Evolutionary conservation across 805 yeast genomes (phyloP).

Genomic region (Grigorovia transvaalensis): DNA sequence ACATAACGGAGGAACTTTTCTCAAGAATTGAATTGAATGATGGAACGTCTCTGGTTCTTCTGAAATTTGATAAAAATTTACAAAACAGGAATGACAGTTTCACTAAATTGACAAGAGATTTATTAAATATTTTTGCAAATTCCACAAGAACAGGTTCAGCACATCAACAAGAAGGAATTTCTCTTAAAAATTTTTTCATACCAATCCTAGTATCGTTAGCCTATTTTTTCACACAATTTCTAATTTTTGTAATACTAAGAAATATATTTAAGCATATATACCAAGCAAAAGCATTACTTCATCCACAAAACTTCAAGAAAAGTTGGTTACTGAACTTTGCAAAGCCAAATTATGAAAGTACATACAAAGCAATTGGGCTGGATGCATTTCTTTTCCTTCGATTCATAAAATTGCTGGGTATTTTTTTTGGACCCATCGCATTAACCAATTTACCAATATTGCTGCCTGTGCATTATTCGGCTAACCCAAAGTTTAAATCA

Average conservation of each 20-base stretch:
- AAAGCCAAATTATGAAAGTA: slow-evolving; percentile 32
- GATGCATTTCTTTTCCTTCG: slow-evolving; percentile 70
- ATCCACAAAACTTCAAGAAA: neutral
- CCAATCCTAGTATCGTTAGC: slow-evolving; percentile 45
- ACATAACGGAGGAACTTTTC: slow-evolving; percentile 7
- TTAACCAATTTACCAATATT: slow-evolving; percentile 47
- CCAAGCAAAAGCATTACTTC: slow-evolving; percentile 36
- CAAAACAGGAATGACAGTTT: slow-evolving; percentile 1
- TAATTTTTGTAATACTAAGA: slow-evolving; percentile 32
- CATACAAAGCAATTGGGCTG: slow-evolving; percentile 38
- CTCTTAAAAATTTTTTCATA: slow-evolving; percentile 44
- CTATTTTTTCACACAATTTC: slow-evolving; percentile 44
- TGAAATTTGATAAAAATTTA: slow-evolving; percentile 6
- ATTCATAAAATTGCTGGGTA: slow-evolving; percentile 41
- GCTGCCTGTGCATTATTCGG: slow-evolving; percentile 47
- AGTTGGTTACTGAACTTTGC: slow-evolving; percentile 18
- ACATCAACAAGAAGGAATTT: slow-evolving; percentile 47
- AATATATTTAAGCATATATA: slow-evolving; percentile 34
- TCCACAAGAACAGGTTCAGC: slow-evolving; percentile 51
- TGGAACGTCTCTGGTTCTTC: slow-evolving; percentile 9
- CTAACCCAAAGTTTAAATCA: slow-evolving; percentile 13
- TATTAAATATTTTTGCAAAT: slow-evolving; percentile 31
- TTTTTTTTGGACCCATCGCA: slow-evolving; percentile 44
- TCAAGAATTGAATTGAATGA: slow-evolving; percentile 13
- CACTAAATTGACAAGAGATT: slow-evolving; percentile 9